phyloP scores from a whole-genome alignment of 306 rosid genomes.

The Vigna mungo region DNA sequence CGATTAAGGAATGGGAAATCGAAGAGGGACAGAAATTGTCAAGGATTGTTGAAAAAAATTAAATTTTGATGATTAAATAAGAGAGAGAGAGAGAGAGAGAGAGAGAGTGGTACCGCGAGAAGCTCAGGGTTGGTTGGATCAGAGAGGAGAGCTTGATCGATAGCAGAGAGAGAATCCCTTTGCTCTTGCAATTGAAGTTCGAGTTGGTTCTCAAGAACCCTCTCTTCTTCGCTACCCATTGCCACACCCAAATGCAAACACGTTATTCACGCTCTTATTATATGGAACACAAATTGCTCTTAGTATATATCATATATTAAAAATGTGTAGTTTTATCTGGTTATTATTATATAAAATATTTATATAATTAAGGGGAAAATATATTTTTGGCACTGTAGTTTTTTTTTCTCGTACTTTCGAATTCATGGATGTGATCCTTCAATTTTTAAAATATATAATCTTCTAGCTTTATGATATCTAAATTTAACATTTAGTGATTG shows the following conservation, averaged over 20 bases:
- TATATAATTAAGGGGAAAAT: too few relatives aligned
- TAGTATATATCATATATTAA: too few relatives aligned
- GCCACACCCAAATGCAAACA: neutral
- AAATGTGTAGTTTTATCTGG: too few relatives aligned
- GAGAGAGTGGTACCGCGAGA: constrained; percentile 48
- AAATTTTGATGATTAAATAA: neutral
- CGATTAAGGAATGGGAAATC: constrained; percentile 6
- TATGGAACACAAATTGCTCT: neutral
- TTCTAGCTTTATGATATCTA: too few relatives aligned
- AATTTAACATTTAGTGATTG: too few relatives aligned
- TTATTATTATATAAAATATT: too few relatives aligned
- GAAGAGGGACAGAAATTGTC: neutral
- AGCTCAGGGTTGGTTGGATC: constrained; percentile 83
- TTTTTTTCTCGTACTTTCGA: too few relatives aligned
- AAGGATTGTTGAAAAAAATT: neutral
- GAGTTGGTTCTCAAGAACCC: constrained; percentile 80
- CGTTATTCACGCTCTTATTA: neutral
- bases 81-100: neutral
- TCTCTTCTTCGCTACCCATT: constrained; percentile 92
- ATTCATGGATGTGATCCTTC: too few relatives aligned
- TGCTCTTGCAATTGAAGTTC: constrained; percentile 91
- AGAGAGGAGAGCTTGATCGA: constrained; percentile 68
- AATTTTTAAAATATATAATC: too few relatives aligned
- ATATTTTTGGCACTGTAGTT: too few relatives aligned
- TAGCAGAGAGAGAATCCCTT: constrained; percentile 72